Base-by-base conservation (phyloP, 345 rosid species). In the Pugionium cornutum region DNA sequence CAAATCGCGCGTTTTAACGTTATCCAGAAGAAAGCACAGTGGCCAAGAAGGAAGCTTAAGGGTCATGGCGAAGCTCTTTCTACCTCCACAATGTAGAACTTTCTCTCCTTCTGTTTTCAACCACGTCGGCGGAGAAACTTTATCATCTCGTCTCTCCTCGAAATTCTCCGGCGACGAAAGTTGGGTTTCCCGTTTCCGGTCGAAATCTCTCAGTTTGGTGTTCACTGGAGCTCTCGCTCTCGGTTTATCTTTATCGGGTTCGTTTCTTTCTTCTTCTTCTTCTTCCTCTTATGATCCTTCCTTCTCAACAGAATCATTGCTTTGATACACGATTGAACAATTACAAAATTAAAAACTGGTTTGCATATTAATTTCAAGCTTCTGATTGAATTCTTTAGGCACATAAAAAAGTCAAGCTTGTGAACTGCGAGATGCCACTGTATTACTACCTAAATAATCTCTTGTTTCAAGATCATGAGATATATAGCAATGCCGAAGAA, bases 171-270 rank as follows among this genome's bases (percentile, higher is more conserved):
- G 46, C 41, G 54, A 18, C 48, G 59, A 69, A 45, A 59, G 73
- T 34, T 77, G 88, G 83, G 67, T 81, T 51, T 42, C 79, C 2
- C 67, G 73, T 49, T 62, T 82, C 50, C 71, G 79, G n/a, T 77
- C 84, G 40, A 87, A 83, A 60, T 79, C 88, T 67, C 66, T 84
- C 62, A 84, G 78, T 40, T 78, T 81, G 32, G 57, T 78, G 32
- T 80, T 86, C 70, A 83, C 86, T 7, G 95, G 95, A 18, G 83
- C 90, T 63, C 86, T 92, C 46, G 68, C 96, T 1, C 74, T 89
- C 40, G 65, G 82, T 61, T 62, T 88, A 31, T 79, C 89, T 41
- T 79, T 87, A 33, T 63, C 89, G 0, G 89, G 97, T 79, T 56
- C 69, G 78, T 61, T 44, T 68, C 49, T 32, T 6, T 33, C 27